Percentiles rank a stretch among this genome's conserved stretches.
Conservation (phyloP, 1,284 basidiomycete genomes). For the Pulchroboletus neoregius region DNA sequence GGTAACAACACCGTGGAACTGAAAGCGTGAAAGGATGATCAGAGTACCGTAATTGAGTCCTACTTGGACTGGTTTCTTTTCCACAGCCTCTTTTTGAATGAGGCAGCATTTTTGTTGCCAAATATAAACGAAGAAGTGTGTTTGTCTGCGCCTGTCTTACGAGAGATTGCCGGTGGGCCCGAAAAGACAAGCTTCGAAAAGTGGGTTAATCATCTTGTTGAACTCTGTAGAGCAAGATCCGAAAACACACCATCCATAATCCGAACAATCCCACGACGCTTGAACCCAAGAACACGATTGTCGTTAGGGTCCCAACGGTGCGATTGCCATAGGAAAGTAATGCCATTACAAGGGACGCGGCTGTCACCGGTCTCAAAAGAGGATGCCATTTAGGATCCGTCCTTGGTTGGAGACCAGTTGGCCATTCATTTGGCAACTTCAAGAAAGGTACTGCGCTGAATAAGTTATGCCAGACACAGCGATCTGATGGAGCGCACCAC, state of each 20-base stretch:
- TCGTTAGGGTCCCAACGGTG: constrained; percentile 53
- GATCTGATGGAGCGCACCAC: constrained; percentile 40
- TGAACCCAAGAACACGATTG: constrained; percentile 47
- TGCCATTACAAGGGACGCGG: constrained; percentile 49
- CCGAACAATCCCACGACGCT: constrained; percentile 60
- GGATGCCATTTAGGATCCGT: constrained; percentile 45
- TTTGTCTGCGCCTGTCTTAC: constrained; percentile 76
- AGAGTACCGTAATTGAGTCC: constrained; percentile 18
- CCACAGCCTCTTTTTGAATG: constrained; percentile 65
- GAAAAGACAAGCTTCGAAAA: constrained; percentile 57
- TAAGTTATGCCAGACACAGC: constrained; percentile 5
- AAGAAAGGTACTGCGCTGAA: constrained; percentile 1
- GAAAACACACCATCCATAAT: constrained; percentile 61
- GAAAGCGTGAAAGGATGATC: constrained; percentile 19
- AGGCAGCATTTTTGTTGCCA: constrained; percentile 69
- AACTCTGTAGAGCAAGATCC: constrained; percentile 16
- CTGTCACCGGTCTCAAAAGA: constrained; percentile 55
- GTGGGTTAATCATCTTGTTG: constrained; percentile 14
- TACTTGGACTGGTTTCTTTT: constrained; percentile 40
- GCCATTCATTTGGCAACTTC: constrained; percentile 44
- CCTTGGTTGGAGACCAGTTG: constrained; percentile 27
- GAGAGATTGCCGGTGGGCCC: constrained; percentile 51
- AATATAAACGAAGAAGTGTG: constrained; percentile 75
- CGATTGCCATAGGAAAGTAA: constrained; percentile 64
- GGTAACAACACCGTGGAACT: constrained; percentile 7